Base-by-base conservation (phyloP, 441 rosid genomes). In the Codiaeum variegatum region DNA sequence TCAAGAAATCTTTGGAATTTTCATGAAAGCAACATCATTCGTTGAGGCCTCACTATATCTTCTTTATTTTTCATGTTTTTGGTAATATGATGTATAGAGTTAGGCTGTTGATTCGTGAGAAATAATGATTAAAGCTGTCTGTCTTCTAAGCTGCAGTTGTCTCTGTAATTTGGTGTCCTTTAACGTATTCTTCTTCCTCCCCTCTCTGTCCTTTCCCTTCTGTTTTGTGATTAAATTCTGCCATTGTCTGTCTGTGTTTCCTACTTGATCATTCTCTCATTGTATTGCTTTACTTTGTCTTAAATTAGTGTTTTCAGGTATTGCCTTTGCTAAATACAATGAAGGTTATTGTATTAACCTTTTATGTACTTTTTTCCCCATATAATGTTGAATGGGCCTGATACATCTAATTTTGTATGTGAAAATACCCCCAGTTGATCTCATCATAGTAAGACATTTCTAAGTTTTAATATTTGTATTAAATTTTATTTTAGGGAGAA, bases 401-500 rank as follows among this genome's bases (percentile, higher is more conserved):
- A 46, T 68, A 54, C 60, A 28, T 4, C 40, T n/a, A 8, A 23
- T 19, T 9, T 72, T 55, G 21, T 16, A 21, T 64, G 23, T 31
- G 38, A 28, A 26, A 68, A 19, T 62, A 52, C 55, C 63, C 18
- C 52, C 19, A 26, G 40, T 46, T 15, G 31, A 19, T 32, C 29
- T 62, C 40, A 6, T 7, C 21, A 11, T 55, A 15, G 10, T 21
- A 54, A 18, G 63, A n/a, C 34, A 42, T 38, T 46, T 71, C 23
- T 65, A 16, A 67, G 54, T 46, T 65, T 71, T 73, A 16, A 67
- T 59, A 38, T 65, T 71, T 73, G 71, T n/a, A 6, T 75, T 70
- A 15, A 24, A 26, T 16, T 70, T 60, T 38, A 40, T 75, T 60
- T 76, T 73, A 95, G 99, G 85, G 97, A 91, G 85, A 90, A 86